Conservation (phyloP, 768 basidiomycete genomes). For the Chlorophyllum brunneum region DNA sequence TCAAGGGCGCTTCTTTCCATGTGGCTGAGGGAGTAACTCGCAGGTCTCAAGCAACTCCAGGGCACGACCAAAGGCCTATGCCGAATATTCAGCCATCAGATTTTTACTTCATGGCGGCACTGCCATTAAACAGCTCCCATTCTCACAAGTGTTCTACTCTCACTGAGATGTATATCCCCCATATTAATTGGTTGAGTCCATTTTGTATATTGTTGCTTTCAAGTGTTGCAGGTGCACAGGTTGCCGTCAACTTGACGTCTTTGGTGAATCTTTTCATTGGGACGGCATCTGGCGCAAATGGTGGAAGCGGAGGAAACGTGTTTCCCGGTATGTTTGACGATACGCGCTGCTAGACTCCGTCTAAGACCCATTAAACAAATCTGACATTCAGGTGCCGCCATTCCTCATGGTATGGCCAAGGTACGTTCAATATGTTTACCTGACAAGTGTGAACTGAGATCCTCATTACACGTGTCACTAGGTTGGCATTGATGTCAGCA, state of each 20-base stretch:
- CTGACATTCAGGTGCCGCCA: constrained; percentile 31
- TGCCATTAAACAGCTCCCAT: background rate
- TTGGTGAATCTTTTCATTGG: constrained; percentile 50
- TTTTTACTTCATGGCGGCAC: background rate
- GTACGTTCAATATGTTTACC: constrained; percentile 18
- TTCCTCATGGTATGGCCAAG: constrained; percentile 53
- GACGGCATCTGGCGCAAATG: constrained; percentile 41
- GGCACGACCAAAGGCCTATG: background rate
- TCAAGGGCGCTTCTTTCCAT: background rate
- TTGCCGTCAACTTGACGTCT: constrained; percentile 34
- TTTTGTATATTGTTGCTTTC: background rate
- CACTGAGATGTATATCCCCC: background rate
- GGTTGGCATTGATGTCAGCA: constrained; percentile 50
- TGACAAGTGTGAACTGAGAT: background rate
- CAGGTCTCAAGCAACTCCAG: no score
- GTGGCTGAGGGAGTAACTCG: background rate
- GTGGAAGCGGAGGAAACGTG: constrained; percentile 43
- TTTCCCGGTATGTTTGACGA: constrained; percentile 47
- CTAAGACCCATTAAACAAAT: background rate
- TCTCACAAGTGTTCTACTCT: background rate
- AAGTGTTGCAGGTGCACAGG: background rate
- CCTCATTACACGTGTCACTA: no score
- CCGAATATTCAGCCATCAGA: background rate
- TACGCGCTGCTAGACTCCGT: background rate
- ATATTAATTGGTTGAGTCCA: background rate